phyloP scores from a whole-genome alignment of 2,329 filamentous ascomycete genomes.

The Pseudocercospora pini-densiflorae region DNA sequence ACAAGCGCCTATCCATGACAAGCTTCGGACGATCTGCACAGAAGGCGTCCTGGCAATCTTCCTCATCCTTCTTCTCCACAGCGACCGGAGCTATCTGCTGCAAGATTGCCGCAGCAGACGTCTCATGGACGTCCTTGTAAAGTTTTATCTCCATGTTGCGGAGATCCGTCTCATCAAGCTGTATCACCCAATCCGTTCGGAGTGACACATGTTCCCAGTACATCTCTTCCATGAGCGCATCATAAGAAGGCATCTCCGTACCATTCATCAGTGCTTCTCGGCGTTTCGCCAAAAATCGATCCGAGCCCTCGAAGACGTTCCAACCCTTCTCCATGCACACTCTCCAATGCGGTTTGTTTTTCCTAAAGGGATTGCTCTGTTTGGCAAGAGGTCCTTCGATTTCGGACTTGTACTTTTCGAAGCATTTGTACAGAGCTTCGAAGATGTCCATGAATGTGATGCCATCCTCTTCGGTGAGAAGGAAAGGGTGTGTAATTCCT shows the following conservation, averaged over 20 bases:
- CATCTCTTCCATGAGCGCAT: background rate
- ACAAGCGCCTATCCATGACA: background rate
- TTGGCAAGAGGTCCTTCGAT: background rate
- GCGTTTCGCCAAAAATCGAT: too few species aligned
- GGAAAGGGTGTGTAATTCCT: background rate
- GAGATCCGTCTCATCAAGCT: background rate
- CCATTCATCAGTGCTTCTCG: too few species aligned
- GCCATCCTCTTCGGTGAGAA: background rate
- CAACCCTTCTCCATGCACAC: too few species aligned
- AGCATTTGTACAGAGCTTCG: background rate
- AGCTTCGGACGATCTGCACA: background rate
- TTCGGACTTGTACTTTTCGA: background rate
- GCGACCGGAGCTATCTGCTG: background rate
- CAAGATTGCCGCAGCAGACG: background rate
- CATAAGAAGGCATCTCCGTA: too few species aligned
- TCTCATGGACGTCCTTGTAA: background rate
- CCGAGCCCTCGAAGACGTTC: too few species aligned
- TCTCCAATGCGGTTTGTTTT: background rate
- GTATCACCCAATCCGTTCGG: background rate
- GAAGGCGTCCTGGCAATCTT: background rate
- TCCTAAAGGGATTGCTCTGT: background rate
- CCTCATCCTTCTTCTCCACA: background rate
- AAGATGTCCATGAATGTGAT: background rate
- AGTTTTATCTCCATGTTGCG: background rate
- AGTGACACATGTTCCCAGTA: background rate